Base-by-base conservation (phyloP, 164 flowering plant species). In the Macadamia integrifolia region DNA sequence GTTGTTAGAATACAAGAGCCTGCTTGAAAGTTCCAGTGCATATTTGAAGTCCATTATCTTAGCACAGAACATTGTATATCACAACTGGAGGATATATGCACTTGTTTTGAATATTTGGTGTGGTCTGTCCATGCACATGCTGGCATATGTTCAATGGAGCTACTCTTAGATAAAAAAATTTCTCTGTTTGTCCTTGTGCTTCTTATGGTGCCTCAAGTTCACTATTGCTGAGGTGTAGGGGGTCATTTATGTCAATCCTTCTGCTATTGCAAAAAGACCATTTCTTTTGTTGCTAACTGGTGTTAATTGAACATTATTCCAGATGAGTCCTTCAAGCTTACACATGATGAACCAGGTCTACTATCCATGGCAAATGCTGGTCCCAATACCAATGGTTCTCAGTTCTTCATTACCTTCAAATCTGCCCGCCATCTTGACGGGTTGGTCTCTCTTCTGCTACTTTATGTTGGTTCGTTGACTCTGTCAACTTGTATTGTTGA, bases 311-410 rank as follows among this genome's bases (percentile, higher is more conserved):
- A 35, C 35, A 40, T 73, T 75, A 18, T 76, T 81, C 42, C 88
- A 92, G 99, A 92, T 75, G 99, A 92, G 67, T 69, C 79, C 60
- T 84, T 93, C 28, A 85, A 73, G 79, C 73, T 90, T 52, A 83
- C 77, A 66, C 99, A 95, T 79, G 94, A 89, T 72, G 87, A 72
- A 44, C 86, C 86, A 70, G 99, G 99, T 71, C 81, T 90, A 62
- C 80, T 95, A 12, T 85, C 99, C 1, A 95, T 95, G 99, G 72
- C 96, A 49, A 73, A 88, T 74, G 86, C 90, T 76, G 94, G 91
- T 72, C 89, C 87, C 9, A 84, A 88, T 69, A 61, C 77, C 42
- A 77, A 85, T 64, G 98, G 98, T 48, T 95, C 99, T 69, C 89
- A 90, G 35, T 95, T 95, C 77, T 79, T 70, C 48, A 80, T 95